Base-by-base conservation (phyloP, 495 filamentous ascomycete genomes). In the Cercophora scortea region DNA sequence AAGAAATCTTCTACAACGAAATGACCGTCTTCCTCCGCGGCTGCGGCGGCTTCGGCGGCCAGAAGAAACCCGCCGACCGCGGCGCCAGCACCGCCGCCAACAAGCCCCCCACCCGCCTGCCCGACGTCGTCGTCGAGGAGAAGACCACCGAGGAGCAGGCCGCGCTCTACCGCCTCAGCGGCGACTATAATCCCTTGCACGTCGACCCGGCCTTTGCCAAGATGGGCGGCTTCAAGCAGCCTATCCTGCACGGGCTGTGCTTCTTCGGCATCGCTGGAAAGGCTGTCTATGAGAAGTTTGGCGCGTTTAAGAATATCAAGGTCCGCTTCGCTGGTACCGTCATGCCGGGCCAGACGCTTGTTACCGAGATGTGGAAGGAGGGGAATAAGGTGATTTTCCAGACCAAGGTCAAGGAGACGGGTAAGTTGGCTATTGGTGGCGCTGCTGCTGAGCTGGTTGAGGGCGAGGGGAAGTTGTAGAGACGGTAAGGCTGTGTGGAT, bases 361-460 rank as follows among this genome's bases (percentile, higher is more conserved):
- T 83, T 61, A 97, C 91, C 33, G 93, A 97, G 82, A 95, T 95
- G 89, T 98, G 93, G 93, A 95, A 90, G 79, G 90, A 92, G 64
- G 87, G 83, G n/a, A 80, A 79, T 55, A 86, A 80, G 62, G 84
- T 98, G 25, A 70, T 96, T 45, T 98, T 98, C 78, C 90, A 97
- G 80, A 82, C 84, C 16, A 92, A 81, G 64, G 93, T 98, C 41
- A 88, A 90, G 63, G 93, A 98, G 79, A 98, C 93, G 47, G 94
- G 93, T 43, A 97, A 96, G 78, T 71, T 90, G 57, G 88, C 87
- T 55, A 96, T 98, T 70, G 79, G 81, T 9, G 89, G 86, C 11
- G 94, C 87, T 16, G 92, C 90, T 15, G 91, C 84, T 3, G 92
- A 97, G 78, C 76, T 98, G 36, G 17, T 42, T 13, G 8, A 50